A percentile compares a stretch with the other conserved stretches of the same genome.
Conservation (phyloP, 192 early-diverging fungal genomes). For the Dispira parvispora region DNA sequence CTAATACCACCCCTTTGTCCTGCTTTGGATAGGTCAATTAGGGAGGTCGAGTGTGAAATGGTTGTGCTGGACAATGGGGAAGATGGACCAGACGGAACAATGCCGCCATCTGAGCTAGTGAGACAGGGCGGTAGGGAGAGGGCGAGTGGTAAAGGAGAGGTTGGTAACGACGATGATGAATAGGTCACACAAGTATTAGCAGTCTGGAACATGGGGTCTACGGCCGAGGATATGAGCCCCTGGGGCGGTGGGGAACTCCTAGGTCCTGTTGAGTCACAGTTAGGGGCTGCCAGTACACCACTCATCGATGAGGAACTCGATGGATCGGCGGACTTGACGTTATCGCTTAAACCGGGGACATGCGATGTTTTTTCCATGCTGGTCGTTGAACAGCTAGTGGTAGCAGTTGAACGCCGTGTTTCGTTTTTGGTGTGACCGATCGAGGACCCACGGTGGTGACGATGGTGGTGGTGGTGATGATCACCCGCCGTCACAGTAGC, state of each 20-base stretch:
- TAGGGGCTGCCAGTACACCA: not conserved
- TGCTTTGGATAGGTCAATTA: too few species aligned
- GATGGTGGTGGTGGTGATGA: too few species aligned
- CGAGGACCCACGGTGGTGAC: not conserved
- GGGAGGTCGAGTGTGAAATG: too few species aligned
- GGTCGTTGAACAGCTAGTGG: not conserved
- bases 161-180: not conserved
- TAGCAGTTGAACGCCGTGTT: not conserved
- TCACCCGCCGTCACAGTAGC: too few species aligned
- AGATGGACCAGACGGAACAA: too few species aligned
- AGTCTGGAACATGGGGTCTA: not conserved
- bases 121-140: not conserved
- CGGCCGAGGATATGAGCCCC: not conserved
- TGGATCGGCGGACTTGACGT: not conserved
- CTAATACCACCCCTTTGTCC: too few species aligned
- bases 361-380: not conserved
- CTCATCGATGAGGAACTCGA: not conserved
- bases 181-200: not conserved
- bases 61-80: too few species aligned
- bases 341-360: not conserved
- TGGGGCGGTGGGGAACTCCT: slow-evolving; percentile 1
- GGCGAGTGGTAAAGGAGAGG: not conserved
- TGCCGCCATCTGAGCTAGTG: not conserved
- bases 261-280: not conserved
- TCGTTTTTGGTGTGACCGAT: not conserved